Evolutionary conservation across 768 basidiomycete genomes (phyloP).

Genomic region (Calocera cornea): DNA sequence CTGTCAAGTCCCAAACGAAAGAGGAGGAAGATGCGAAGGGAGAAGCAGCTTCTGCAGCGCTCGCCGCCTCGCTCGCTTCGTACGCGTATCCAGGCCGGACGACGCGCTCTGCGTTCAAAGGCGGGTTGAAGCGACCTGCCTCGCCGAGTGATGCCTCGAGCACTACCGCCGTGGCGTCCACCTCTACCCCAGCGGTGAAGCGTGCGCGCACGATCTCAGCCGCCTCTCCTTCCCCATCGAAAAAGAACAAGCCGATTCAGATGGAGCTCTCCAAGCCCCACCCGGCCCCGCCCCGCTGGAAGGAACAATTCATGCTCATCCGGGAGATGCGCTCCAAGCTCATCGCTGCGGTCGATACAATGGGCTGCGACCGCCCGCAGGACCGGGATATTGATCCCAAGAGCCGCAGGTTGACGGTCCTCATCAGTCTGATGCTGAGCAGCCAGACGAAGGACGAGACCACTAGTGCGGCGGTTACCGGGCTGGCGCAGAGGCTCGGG

Average conservation of each 20-base stretch:
- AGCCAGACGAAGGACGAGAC: slow-evolving; percentile 93
- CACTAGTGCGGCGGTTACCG: slow-evolving; percentile 62
- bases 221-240: slow-evolving; percentile 28
- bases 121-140: not conserved
- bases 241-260: slow-evolving; percentile 44
- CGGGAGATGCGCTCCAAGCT: slow-evolving; percentile 59
- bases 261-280: slow-evolving; percentile 46
- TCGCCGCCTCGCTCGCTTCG: not conserved
- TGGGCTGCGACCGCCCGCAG: slow-evolving; percentile 54
- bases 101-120: not conserved
- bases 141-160: not conserved
- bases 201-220: slow-evolving; percentile 13
- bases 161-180: not conserved
- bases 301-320: slow-evolving; percentile 54
- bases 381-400: slow-evolving; percentile 22
- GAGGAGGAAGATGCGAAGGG: not conserved
- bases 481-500: slow-evolving; percentile 58
- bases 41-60: not conserved
- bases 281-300: slow-evolving; percentile 53
- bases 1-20: not conserved
- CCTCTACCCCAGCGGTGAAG: not conserved
- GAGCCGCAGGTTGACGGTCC: slow-evolving; percentile 70
- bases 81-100: not conserved
- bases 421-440: slow-evolving; percentile 88
- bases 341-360: slow-evolving; percentile 79